These are phyloP conservation scores for Beauveria asiatica DNA, from an alignment of 2,329 filamentous ascomycete genomes.

Conservation along the genomic window DNA sequence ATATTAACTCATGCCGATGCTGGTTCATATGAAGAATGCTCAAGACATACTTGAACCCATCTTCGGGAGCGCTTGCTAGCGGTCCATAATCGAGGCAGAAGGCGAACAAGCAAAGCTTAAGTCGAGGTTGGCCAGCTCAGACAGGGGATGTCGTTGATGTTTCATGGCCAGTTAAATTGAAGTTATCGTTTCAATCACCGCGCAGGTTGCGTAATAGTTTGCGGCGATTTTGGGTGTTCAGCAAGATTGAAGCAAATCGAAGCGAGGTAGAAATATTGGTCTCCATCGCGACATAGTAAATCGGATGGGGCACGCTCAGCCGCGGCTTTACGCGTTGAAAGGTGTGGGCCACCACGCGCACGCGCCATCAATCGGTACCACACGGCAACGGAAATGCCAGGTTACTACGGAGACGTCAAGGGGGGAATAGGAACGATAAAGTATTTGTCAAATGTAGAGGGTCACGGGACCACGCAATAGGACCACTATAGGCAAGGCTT, in stretches of 20 bases:
- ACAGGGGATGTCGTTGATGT: background rate
- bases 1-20: background rate
- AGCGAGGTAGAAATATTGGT: background rate
- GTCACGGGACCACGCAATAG: too few relatives aligned
- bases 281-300: background rate
- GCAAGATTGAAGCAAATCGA: background rate
- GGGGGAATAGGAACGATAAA: too few relatives aligned
- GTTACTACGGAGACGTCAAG: too few relatives aligned
- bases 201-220: background rate
- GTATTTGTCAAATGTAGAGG: too few relatives aligned
- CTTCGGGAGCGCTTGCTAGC: constrained; percentile 20
- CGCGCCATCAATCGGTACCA: background rate
- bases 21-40: background rate
- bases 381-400: too few relatives aligned
- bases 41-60: constrained; percentile 21
- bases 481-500: too few relatives aligned
- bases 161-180: background rate
- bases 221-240: background rate
- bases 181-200: background rate
- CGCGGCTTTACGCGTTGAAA: constrained; percentile 1
- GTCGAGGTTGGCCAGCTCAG: background rate
- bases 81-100: constrained; percentile 22
- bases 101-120: background rate
- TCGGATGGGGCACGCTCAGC: background rate
- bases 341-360: background rate